Percentiles rank a stretch among this genome's conserved stretches.
Evolutionary conservation across 2,329 filamentous ascomycete species (phyloP).

Genomic region (Epichloe sp.): DNA sequence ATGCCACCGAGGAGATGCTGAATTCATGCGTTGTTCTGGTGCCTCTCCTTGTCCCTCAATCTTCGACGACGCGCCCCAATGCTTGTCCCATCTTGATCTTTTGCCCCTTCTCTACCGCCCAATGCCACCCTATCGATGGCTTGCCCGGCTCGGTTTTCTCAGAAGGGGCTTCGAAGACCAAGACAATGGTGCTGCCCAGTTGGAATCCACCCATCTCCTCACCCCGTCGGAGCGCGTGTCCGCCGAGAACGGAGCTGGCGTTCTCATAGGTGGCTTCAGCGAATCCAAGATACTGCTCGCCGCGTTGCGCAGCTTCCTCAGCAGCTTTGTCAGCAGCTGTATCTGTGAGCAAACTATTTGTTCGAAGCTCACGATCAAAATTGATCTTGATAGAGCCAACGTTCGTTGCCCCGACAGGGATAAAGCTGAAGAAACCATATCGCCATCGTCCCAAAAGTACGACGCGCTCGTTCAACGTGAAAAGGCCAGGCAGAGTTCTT

Average conservation of each 20-base stretch:
- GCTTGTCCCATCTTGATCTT: conserved; percentile 81
- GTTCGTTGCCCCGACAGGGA: conserved; percentile 91
- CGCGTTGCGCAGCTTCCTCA: conserved; percentile 59
- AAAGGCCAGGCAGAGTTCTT: conserved; percentile 80
- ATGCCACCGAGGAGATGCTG: neutral
- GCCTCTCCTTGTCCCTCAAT: conserved; percentile 12
- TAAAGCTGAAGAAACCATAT: conserved; percentile 94
- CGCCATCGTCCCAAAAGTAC: conserved; percentile 89
- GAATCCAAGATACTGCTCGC: conserved; percentile 80
- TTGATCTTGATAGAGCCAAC: conserved; percentile 95
- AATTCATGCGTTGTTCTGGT: neutral
- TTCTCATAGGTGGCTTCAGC: conserved; percentile 78
- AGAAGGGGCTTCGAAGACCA: conserved; percentile 87
- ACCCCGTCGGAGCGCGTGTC: conserved; percentile 71
- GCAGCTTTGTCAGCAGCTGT: conserved; percentile 82
- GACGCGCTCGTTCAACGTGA: conserved; percentile 92
- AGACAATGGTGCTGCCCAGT: conserved; percentile 83
- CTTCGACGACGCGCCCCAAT: conserved; percentile 59
- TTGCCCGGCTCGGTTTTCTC: conserved; percentile 39
- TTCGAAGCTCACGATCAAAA: conserved; percentile 87
- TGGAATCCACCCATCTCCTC: conserved; percentile 99
- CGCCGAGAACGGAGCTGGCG: conserved; percentile 65
- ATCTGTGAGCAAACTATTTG: conserved; percentile 84
- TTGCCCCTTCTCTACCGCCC: conserved; percentile 78
- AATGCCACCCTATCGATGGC: conserved; percentile 61